Conservation (phyloP, 371 early-diverging fungal genomes). For the Actinomucor elegans region DNA sequence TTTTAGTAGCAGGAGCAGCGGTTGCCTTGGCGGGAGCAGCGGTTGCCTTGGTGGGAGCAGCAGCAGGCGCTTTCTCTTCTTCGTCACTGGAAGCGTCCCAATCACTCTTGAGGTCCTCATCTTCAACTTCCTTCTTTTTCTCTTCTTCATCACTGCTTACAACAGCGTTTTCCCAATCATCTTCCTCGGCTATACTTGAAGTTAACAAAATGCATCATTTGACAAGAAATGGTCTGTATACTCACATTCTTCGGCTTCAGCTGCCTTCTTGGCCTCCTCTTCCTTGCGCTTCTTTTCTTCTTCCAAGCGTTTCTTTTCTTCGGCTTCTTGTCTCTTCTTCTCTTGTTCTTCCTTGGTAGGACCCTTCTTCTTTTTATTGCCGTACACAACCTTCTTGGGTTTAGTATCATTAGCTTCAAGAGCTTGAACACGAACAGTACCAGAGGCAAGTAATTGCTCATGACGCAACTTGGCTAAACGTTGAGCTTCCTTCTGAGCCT, state of each 20-base stretch:
- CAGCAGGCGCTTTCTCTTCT: slow-evolving; percentile 42
- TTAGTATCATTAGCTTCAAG: slow-evolving; percentile 49
- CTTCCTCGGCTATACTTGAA: slow-evolving; percentile 38
- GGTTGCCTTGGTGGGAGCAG: slow-evolving; percentile 30
- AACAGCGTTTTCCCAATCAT: slow-evolving; percentile 58
- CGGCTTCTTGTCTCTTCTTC: slow-evolving; percentile 36
- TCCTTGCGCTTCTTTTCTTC: slow-evolving; percentile 51
- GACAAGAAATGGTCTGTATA: neutral
- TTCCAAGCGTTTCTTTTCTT: slow-evolving; percentile 41
- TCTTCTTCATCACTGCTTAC: slow-evolving; percentile 38
- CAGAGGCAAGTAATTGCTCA: slow-evolving; percentile 79
- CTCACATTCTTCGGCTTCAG: slow-evolving; percentile 42
- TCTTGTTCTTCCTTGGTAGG: slow-evolving; percentile 43
- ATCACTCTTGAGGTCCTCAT: slow-evolving; percentile 56
- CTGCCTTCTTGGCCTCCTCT: slow-evolving; percentile 47
- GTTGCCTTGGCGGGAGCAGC: slow-evolving; percentile 26
- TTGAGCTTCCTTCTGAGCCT: slow-evolving; percentile 90
- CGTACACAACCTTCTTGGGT: slow-evolving; percentile 52
- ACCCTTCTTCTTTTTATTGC: slow-evolving; percentile 63
- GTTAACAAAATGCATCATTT: neutral
- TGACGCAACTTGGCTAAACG: slow-evolving; percentile 71
- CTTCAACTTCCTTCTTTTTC: slow-evolving; percentile 26
- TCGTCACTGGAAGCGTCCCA: slow-evolving; percentile 64
- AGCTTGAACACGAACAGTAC: slow-evolving; percentile 76
- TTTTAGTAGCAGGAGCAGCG: slow-evolving; percentile 23